phyloP scores from a whole-genome alignment of 345 rosid species.

The Trapa bicornis region DNA sequence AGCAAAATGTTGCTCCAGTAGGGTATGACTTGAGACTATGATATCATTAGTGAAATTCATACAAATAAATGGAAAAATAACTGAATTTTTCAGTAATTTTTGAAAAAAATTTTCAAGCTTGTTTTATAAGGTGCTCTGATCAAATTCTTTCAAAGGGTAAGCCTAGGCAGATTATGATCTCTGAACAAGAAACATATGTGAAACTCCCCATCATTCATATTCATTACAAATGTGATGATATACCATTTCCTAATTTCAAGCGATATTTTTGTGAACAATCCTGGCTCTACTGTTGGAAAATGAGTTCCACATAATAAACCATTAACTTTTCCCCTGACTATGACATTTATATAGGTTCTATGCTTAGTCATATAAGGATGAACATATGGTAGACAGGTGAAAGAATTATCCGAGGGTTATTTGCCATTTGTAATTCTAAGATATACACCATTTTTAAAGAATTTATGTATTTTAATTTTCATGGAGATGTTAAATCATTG shows the following conservation, averaged over 20 bases:
- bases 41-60: neutral
- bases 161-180: neutral
- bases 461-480: neutral
- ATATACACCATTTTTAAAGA: neutral
- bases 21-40: neutral
- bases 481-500: conserved; percentile 3
- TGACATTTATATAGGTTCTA: neutral
- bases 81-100: too few species aligned
- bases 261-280: neutral
- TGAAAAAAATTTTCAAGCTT: too few species aligned
- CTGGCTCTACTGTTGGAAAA: too few species aligned
- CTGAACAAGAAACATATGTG: neutral
- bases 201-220: neutral
- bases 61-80: neutral
- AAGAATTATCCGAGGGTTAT: neutral
- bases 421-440: neutral
- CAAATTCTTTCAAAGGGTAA: too few species aligned
- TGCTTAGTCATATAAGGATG: neutral
- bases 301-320: too few species aligned
- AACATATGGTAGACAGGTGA: neutral
- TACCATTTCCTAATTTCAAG: neutral
- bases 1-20: neutral
- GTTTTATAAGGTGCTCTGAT: too few species aligned
- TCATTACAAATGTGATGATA: neutral
- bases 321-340: neutral